Conservation (phyloP, 306 rosid genomes). For the Lathyrus oleraceus region DNA sequence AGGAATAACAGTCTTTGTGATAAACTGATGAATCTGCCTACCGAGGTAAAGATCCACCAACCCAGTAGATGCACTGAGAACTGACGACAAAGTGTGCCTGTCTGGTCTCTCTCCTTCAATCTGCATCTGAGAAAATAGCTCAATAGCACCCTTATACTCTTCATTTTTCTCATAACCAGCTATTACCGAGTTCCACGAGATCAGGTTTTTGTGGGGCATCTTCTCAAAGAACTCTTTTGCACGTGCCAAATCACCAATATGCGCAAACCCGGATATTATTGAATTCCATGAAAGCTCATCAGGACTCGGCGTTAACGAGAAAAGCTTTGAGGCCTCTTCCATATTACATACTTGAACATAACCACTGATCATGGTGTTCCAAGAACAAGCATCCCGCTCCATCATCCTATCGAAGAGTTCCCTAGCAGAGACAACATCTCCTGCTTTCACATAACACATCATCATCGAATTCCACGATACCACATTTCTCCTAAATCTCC, state of each 20-base stretch:
- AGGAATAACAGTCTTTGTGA: slow-evolving; percentile 46
- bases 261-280: slow-evolving; percentile 48
- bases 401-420: slow-evolving; percentile 48
- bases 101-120: slow-evolving; percentile 51
- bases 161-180: slow-evolving; percentile 52
- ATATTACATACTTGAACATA: slow-evolving; percentile 49
- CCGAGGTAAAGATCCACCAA: slow-evolving; percentile 55
- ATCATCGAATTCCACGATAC: slow-evolving; percentile 58
- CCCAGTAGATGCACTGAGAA: slow-evolving; percentile 48
- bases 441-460: slow-evolving; percentile 52
- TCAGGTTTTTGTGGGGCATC: slow-evolving; percentile 46
- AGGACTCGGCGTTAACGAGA: slow-evolving; percentile 44
- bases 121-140: slow-evolving; percentile 50
- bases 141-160: slow-evolving; percentile 44
- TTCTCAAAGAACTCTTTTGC: slow-evolving; percentile 44
- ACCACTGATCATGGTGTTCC: slow-evolving; percentile 53
- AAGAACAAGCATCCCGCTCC: slow-evolving; percentile 47
- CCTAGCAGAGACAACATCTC: slow-evolving; percentile 47
- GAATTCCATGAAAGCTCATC: slow-evolving; percentile 52
- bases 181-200: slow-evolving; percentile 53
- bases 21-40: slow-evolving; percentile 53
- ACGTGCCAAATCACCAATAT: slow-evolving; percentile 39
- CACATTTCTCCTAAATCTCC: slow-evolving; percentile 44
- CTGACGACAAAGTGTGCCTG: slow-evolving; percentile 50
- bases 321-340: slow-evolving; percentile 51